Evolutionary conservation across 2,329 filamentous ascomycete genomes (phyloP), one percentile per base, ranked within the genome.

Genomic region (Plenodomus lindquistii): DNA sequence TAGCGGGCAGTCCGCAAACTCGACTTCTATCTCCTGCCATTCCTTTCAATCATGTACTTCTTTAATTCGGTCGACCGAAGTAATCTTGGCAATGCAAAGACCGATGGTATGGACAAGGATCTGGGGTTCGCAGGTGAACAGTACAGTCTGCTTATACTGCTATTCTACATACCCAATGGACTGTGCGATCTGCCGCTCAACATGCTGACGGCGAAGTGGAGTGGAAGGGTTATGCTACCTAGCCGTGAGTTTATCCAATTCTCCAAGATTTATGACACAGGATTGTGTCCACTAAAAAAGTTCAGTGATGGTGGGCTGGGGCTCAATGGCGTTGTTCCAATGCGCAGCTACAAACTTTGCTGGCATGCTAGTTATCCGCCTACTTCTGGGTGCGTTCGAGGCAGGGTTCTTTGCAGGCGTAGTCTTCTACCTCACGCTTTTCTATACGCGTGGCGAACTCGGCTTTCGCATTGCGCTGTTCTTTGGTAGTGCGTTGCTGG

Each of bases 321-420:
- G 79, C 15, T 44, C 74, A 1, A 73, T 79, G 50, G 76, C 77
- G 1, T 70, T 77, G 27, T 57, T 77, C 5, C 79, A 81, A 66
- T 79, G 76, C 2, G 79, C 76, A 0, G 74, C 77, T 3, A 75
- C 73, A 22, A 74, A 67, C 43, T 84, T 82, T 37, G 74, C 70
- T 1, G 74, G 76, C 0, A 73, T 83, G 3, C 63, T 84, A 8
- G 74, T 75, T 0, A 70, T 81, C 0, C 73, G 81, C 2, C 73
- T 83, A n/a, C 59, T 81, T 13, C 66, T 81, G 4, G 71, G 79
- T 19, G 60, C 67, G 5, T 69, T 63, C 18, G 81, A 84, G 63
- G 81, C 80, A 0, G 81, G 79, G 0, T 83, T 82, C 66, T 81
- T 81, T 49, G 76, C 79, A 4, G 74, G 79, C 0, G 76, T 78